Evolutionary conservation across 495 filamentous ascomycete genomes (phyloP).

Genomic region (Chaetomium cochliodes): DNA sequence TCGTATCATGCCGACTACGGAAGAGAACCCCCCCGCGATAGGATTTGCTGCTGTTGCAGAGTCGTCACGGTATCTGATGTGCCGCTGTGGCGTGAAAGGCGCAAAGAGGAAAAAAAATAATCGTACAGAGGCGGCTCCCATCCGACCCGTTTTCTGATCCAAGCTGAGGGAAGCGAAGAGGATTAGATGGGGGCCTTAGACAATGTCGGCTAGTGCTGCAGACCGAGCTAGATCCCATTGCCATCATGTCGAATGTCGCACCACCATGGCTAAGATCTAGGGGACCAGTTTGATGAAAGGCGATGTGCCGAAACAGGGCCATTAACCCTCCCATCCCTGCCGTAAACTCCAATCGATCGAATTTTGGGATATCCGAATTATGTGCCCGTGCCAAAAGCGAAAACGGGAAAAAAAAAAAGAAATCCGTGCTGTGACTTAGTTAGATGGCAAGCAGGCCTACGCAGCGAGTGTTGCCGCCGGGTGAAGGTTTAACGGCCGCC

Average conservation of each 20-base stretch:
- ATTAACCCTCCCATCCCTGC: slow-evolving; percentile 37
- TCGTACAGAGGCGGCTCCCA: slow-evolving; percentile 40
- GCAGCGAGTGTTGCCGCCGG: background rate
- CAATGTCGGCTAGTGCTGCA: slow-evolving; percentile 39
- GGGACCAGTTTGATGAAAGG: slow-evolving; percentile 27
- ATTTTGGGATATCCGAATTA: slow-evolving; percentile 44
- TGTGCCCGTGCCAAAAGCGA: slow-evolving; percentile 37
- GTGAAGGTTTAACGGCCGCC: slow-evolving; percentile 28
- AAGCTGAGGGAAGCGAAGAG: slow-evolving; percentile 26
- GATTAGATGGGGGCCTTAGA: slow-evolving; percentile 28
- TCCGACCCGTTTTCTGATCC: slow-evolving; percentile 37
- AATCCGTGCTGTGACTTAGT: slow-evolving; percentile 30
- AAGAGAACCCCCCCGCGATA: slow-evolving; percentile 33
- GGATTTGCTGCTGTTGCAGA: slow-evolving; percentile 27
- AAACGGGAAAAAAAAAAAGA: slow-evolving; percentile 30
- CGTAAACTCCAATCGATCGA: slow-evolving; percentile 42
- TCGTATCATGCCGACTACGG: slow-evolving; percentile 39
- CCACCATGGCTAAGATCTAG: slow-evolving; percentile 34
- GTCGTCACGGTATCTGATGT: slow-evolving; percentile 38
- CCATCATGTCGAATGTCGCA: slow-evolving; percentile 38
- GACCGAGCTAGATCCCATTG: slow-evolving; percentile 33
- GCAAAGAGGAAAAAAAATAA: slow-evolving; percentile 33
- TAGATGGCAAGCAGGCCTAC: slow-evolving; percentile 15
- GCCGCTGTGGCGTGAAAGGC: slow-evolving; percentile 34
- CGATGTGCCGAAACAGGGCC: slow-evolving; percentile 37